Conservation (phyloP, 78 protist genomes). For the Speleostelium caveatum region DNA sequence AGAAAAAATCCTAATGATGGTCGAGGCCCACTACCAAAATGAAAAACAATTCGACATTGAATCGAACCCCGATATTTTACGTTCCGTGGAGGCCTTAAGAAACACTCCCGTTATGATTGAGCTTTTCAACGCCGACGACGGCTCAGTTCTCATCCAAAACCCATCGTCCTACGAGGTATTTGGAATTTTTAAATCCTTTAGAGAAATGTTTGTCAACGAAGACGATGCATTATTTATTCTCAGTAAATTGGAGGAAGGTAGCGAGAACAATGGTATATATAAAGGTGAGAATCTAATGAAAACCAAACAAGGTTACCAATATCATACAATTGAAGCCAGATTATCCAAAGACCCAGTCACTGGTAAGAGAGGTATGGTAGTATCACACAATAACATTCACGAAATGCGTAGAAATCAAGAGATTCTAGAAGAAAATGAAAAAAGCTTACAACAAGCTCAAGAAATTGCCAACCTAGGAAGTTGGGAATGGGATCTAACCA, state of each 20-base stretch:
- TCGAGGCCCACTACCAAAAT: neutral
- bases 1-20: slow-evolving; percentile 18
- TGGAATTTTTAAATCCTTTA: neutral
- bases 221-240: neutral
- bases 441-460: slow-evolving; percentile 13
- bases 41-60: neutral
- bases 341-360: slow-evolving; percentile 15
- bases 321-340: slow-evolving; percentile 16
- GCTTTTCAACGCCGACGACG: neutral
- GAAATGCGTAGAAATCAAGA: neutral
- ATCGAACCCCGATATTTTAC: neutral
- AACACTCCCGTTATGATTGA: slow-evolving; percentile 24
- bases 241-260: neutral
- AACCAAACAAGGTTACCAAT: neutral
- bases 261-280: neutral
- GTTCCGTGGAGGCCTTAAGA: slow-evolving; percentile 6
- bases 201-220: neutral
- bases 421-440: slow-evolving; percentile 2
- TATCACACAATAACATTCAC: slow-evolving; percentile 11
- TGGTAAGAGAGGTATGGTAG: neutral
- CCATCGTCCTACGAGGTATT: slow-evolving; percentile 9
- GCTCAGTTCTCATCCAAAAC: neutral
- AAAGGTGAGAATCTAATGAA: slow-evolving; percentile 1
- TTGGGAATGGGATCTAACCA: slow-evolving; percentile 40
- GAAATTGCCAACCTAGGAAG: slow-evolving; percentile 41